Evolutionary conservation across 352 stramenopile genomes (phyloP), one percentile per base, ranked within the genome.

Genomic region (Phytophthora cactorum): DNA sequence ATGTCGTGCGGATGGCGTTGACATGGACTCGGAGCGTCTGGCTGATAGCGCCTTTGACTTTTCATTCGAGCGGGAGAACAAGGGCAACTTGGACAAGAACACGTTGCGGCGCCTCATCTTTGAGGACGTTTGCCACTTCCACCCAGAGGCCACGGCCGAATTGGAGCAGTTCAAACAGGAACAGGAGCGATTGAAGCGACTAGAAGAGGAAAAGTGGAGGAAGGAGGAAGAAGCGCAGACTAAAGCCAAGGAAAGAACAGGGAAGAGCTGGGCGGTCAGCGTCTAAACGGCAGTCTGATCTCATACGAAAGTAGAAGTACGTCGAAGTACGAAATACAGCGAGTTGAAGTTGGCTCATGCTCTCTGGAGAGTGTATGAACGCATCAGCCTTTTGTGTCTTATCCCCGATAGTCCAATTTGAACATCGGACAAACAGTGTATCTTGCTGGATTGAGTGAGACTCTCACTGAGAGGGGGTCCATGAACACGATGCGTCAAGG

Each of bases 111-210:
- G 81, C 0, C 82, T 95, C 44, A 93, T 95, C 49, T 93, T 95
- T 64, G 83, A 95, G 52, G 88, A 95, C 43, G 75, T 95, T n/a
- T 95, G 88, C 50, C 71, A 91, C 47, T 95, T 94, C 66, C 88
- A 95, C 44, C 88, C 88, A 0, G 86, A 93, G 39, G 88, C 86
- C 9, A 75, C 63, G 4, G 59, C 69, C 0, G 88, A 96, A 44
- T 68, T 95, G 45, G 72, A 86, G 28, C 59, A 75, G 50, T 90
- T 82, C 50, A 59, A 70, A 36, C 49, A 61, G 15, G 84, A 92
- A 25, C 76, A 90, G 45, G 69, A 84, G 53, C 78, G 64, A 32
- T 68, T 78, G 22, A 74, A 65, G 29, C 68, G 59, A 2, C 51
- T 70, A n/a, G 71, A 78, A 43, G 66, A 77, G 28, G 58, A 75